Evolutionary conservation across 805 yeast genomes (phyloP).

Genomic region (Suhomyces faveliae): DNA sequence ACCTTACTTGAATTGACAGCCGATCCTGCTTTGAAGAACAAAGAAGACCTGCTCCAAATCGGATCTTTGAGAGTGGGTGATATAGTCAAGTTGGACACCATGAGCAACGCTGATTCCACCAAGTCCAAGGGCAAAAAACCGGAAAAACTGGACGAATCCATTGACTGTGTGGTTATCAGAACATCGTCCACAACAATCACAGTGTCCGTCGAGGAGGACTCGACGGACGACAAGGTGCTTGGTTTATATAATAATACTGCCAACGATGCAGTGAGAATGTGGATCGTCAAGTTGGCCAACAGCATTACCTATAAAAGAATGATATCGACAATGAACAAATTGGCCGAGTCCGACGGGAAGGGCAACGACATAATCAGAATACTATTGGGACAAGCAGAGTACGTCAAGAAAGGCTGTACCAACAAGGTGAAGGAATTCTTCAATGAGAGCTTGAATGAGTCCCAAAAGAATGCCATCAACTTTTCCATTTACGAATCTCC

Average conservation of each 20-base stretch:
- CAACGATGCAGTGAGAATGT: conserved; percentile 45
- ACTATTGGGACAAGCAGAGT: conserved; percentile 46
- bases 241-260: conserved; percentile 43
- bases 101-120: conserved; percentile 24
- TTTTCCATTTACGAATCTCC: conserved; percentile 60
- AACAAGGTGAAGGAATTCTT: conserved; percentile 25
- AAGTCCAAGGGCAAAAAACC: conserved; percentile 28
- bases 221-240: conserved; percentile 46
- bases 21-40: conserved; percentile 46
- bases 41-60: conserved; percentile 31
- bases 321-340: conserved; percentile 71
- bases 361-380: conserved; percentile 39
- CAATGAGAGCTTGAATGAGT: conserved; percentile 52
- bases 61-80: conserved; percentile 74
- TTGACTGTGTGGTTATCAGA: conserved; percentile 68
- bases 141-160: conserved; percentile 19
- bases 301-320: conserved; percentile 74
- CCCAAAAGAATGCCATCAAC: conserved; percentile 72
- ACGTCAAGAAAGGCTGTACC: conserved; percentile 6
- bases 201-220: conserved; percentile 60
- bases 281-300: conserved; percentile 68
- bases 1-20: conserved; percentile 59
- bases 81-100: conserved; percentile 60
- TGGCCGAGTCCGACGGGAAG: conserved; percentile 47
- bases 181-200: conserved; percentile 47